Percentiles rank a stretch among this genome's conserved stretches.
Conservation (phyloP, 2,329 filamentous ascomycete genomes). For the Thermothelomyces thermophilus region DNA sequence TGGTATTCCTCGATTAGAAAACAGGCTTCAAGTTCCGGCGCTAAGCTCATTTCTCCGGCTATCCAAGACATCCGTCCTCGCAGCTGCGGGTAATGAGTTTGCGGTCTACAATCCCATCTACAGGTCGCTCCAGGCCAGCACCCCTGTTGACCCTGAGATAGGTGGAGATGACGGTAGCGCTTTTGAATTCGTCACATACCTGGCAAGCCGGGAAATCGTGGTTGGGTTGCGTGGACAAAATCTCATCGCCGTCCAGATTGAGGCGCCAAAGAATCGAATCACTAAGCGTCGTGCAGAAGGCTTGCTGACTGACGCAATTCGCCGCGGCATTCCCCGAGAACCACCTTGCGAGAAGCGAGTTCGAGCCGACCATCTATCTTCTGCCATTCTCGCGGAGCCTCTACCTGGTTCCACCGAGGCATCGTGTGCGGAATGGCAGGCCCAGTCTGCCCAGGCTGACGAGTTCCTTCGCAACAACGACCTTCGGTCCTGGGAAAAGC, state of each 20-base stretch:
- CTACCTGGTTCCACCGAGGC: conserved; percentile 44
- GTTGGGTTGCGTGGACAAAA: conserved; percentile 58
- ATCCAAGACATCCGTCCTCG: conserved; percentile 59
- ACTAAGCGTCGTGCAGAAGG: conserved; percentile 53
- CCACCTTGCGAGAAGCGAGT: conserved; percentile 33
- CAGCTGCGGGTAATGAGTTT: conserved; percentile 50
- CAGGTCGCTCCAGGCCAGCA: conserved; percentile 50
- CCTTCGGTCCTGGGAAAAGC: conserved; percentile 42
- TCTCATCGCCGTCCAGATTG: conserved; percentile 63
- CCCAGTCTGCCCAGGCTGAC: conserved; percentile 43
- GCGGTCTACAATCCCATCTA: conserved; percentile 65
- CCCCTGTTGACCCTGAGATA: conserved; percentile 39
- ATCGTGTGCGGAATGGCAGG: conserved; percentile 41
- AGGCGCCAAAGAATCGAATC: conserved; percentile 50
- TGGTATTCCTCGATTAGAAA: conserved; percentile 53
- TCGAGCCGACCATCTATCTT: conserved; percentile 26
- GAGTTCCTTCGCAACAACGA: conserved; percentile 41
- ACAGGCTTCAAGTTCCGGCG: conserved; percentile 44
- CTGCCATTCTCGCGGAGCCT: conserved; percentile 32
- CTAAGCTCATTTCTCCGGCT: conserved; percentile 59
- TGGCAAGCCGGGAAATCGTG: conserved; percentile 59
- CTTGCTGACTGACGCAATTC: conserved; percentile 66
- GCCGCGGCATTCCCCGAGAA: conserved; percentile 49
- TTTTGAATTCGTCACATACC: conserved; percentile 52
- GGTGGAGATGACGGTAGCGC: conserved; percentile 31